These are phyloP conservation scores for Epichloe festucae DNA, from an alignment of 2,329 filamentous ascomycete species.

Conservation along the genomic window DNA sequence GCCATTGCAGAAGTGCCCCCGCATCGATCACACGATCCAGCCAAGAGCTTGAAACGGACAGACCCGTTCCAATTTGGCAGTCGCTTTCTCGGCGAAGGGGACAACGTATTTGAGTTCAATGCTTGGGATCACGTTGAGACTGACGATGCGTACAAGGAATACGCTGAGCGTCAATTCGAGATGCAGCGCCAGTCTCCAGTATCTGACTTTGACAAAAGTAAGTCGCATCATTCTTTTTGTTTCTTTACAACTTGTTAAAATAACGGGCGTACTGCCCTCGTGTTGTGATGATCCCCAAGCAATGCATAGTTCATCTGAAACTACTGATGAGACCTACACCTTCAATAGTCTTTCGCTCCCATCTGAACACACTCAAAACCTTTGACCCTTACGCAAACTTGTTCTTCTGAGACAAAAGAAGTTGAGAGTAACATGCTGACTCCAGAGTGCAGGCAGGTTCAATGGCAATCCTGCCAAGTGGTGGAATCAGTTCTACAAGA, in stretches of 20 bases:
- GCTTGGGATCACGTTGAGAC: slow-evolving; percentile 98
- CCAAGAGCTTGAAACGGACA: slow-evolving; percentile 67
- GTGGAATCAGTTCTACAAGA: slow-evolving; percentile 98
- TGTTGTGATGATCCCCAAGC: slow-evolving; percentile 42
- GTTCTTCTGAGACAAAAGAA: not conserved
- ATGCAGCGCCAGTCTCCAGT: slow-evolving; percentile 80
- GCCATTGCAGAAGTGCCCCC: slow-evolving; percentile 28
- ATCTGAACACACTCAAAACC: slow-evolving; percentile 38
- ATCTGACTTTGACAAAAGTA: slow-evolving; percentile 82
- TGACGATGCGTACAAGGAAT: slow-evolving; percentile 76
- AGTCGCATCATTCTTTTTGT: slow-evolving; percentile 19
- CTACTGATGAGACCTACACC: slow-evolving; percentile 44
- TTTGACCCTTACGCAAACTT: slow-evolving; percentile 1
- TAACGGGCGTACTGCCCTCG: slow-evolving; percentile 11
- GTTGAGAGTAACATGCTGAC: slow-evolving; percentile 24
- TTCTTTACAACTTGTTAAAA: not conserved
- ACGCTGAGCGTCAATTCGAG: slow-evolving; percentile 70
- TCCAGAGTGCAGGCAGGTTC: slow-evolving; percentile 50
- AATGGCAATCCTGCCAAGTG: slow-evolving; percentile 84
- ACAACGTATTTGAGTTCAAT: slow-evolving; percentile 94
- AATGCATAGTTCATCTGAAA: slow-evolving; percentile 62
- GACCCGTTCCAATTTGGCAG: slow-evolving; percentile 96
- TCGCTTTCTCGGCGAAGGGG: slow-evolving; percentile 67
- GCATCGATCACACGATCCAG: slow-evolving; percentile 58
- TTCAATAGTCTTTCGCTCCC: slow-evolving; percentile 56